A percentile compares a stretch with the other conserved stretches of the same genome.
These are phyloP conservation scores for Prunus davidiana DNA, from an alignment of 306 rosid species.

Conservation along the genomic window DNA sequence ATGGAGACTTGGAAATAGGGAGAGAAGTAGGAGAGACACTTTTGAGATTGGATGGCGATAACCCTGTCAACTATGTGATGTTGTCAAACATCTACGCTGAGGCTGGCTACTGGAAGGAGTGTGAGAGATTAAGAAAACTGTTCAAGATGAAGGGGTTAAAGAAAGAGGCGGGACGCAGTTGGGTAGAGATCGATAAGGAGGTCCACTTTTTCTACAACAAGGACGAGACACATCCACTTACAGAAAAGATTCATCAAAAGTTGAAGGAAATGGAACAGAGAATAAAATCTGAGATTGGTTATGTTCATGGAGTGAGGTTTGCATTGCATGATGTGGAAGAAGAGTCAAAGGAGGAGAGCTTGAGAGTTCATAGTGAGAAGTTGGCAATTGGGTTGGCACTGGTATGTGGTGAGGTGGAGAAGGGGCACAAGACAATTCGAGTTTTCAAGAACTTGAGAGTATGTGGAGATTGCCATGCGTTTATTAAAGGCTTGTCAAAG, in stretches of 20 bases:
- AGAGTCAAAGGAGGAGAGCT: constrained; percentile 61
- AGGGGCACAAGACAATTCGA: constrained; percentile 27
- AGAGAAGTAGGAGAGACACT: constrained; percentile 53
- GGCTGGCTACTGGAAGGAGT: constrained; percentile 58
- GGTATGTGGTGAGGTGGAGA: constrained; percentile 30
- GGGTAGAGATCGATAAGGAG: constrained; percentile 65
- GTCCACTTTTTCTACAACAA: constrained; percentile 57
- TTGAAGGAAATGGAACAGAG: constrained; percentile 54
- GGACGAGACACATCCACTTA: constrained; percentile 44
- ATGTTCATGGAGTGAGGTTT: constrained; percentile 42
- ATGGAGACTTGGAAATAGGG: constrained; percentile 52
- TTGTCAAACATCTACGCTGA: constrained; percentile 57
- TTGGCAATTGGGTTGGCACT: constrained; percentile 66
- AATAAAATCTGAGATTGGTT: constrained; percentile 49
- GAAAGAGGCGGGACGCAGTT: constrained; percentile 65
- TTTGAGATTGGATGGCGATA: constrained; percentile 39
- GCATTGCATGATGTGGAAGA: constrained; percentile 63
- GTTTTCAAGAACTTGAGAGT: constrained; percentile 68
- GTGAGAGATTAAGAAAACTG: constrained; percentile 44
- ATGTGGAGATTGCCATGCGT: constrained; percentile 55
- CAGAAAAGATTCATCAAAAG: constrained; percentile 42
- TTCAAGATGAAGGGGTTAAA: constrained; percentile 49
- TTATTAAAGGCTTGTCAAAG: constrained; percentile 54
- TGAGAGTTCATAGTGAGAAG: constrained; percentile 65
- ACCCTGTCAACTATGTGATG: constrained; percentile 60